Evolutionary conservation across 371 early-diverging fungal species (phyloP), one percentile per base, ranked within the genome.

Genomic region (Coemansia sp.): DNA sequence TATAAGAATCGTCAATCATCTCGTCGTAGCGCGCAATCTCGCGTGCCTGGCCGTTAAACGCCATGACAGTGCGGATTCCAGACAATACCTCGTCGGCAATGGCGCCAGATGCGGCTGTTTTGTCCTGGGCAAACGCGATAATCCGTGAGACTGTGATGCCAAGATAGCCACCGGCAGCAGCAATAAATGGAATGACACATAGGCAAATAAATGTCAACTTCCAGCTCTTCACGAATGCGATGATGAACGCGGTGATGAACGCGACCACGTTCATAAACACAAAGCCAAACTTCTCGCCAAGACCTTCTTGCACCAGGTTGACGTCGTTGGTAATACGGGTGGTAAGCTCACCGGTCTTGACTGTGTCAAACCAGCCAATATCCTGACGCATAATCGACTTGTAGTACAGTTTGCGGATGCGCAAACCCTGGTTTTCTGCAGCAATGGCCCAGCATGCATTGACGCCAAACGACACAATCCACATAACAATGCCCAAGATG

Each of bases 11-110:
- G 9, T 80, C 65, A 41, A 85, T 72, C 64, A 80, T 77, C 24
- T 69, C 66, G 46, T 73, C 59, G 78, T 89, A 93, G 21, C 82
- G 66, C 2, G 65, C 63, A 2, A 83, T 67, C 76, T 88, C 87
- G 53, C 85, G 82, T 26, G 82, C 69, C 70, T 91, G 92, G 32
- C 89, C 87, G 63, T 88, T 90, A 17, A 97, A 82, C 3, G 90
- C 81, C 44, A 87, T 86, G n/a, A 97, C 94, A 3, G 96, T 96
- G 48, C 95, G 88, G 64, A 97, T 90, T 79, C 88, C 85, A 8
- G 87, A 49, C 23, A 94, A 80, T 0, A 85, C 89, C 71, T 94
- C 90, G 79, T 89, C 87, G 61, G 87, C 83, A 55, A 97, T 88
- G 36, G 93, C 91, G 76, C 96, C 97, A 66, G 86, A 84, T 5